These are phyloP conservation scores for Monosporozyma unispora DNA, from an alignment of 805 yeast genomes.

Conservation along the genomic window DNA sequence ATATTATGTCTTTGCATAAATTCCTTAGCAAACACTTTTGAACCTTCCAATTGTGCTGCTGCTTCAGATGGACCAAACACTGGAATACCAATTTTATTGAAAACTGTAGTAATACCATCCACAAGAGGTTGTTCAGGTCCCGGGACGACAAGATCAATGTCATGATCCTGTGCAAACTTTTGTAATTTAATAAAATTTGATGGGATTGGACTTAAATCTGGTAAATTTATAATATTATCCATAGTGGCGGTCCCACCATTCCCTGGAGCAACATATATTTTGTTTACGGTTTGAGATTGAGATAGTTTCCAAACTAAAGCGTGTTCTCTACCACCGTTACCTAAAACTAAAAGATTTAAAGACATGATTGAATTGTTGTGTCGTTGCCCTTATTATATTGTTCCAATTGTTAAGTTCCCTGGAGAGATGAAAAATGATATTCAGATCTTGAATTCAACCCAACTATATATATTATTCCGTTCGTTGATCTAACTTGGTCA, in stretches of 20 bases:
- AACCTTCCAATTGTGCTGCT: constrained; percentile 95
- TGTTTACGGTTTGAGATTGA: constrained; percentile 62
- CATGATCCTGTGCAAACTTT: constrained; percentile 60
- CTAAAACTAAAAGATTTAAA: constrained; percentile 71
- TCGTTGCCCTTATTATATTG: too few relatives aligned
- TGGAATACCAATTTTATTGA: constrained; percentile 79
- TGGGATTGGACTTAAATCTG: constrained; percentile 50
- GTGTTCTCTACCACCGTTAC: constrained; percentile 99
- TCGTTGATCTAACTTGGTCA: too few relatives aligned
- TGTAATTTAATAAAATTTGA: constrained; percentile 63
- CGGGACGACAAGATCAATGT: constrained; percentile 73
- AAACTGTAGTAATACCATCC: constrained; percentile 73
- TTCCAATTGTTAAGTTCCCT: too few relatives aligned
- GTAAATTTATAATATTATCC: constrained; percentile 57
- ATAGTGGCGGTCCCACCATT: constrained; percentile 78
- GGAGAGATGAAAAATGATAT: too few relatives aligned
- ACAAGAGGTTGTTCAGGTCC: constrained; percentile 99
- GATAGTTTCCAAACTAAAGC: constrained; percentile 88
- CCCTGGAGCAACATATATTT: constrained; percentile 90
- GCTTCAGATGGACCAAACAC: constrained; percentile 91
- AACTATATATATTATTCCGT: too few relatives aligned
- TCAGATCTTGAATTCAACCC: too few relatives aligned
- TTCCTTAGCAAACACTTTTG: constrained; percentile 87
- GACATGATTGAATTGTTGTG: constrained; percentile 3
- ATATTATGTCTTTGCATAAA: constrained; percentile 88